Base-by-base conservation (phyloP, 2,329 filamentous ascomycete species). In the Epichloe festucae region DNA sequence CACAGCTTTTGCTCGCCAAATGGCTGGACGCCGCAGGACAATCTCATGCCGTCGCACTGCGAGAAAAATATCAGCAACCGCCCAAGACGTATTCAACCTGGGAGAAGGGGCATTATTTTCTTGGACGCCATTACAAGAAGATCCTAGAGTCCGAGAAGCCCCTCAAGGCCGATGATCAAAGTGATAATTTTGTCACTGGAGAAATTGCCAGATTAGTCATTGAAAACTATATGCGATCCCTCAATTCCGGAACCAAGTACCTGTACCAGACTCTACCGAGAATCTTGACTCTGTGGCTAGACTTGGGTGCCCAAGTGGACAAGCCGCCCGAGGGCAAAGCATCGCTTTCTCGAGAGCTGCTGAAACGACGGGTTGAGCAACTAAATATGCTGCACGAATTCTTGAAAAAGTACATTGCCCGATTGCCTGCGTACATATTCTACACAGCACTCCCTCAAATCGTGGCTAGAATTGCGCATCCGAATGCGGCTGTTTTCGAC, bases 71-170 rank as follows among this genome's bases (percentile, higher is more conserved):
- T 60, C 84, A 89, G 55, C 79, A 85, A 57, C 90, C 90, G 1
- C 80, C 86, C n/a, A 82, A 78, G 62, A 82, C 79, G 1, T 73
- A 75, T 59, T 70, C 74, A 5, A 81, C 81, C 49, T 98, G 91
- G 90, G 93, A 98, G 64, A 97, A 96, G 67, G 90, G 89, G 0
- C 91, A 97, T 64, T 98, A 97, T 65, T 95, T 96, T 65, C 78
- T 99, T 10, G 93, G 93, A 5, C 89, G 91, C 46, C 89, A 97
- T 67, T 98, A 98, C 75, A 94, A 95, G 65, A 98, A 96, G 67
- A 78, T 97, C 4, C 73, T 96, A 3, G 91, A 97, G 60, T 87
- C 89, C 0, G 89, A 97, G 65, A 90, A 89, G 66, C 73, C 78
- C 2, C 78, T 95, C 49, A 82, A 85, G 39, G 73, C 79, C 17